phyloP scores from a whole-genome alignment of 768 basidiomycete species.

The Gyrodon lividus region DNA sequence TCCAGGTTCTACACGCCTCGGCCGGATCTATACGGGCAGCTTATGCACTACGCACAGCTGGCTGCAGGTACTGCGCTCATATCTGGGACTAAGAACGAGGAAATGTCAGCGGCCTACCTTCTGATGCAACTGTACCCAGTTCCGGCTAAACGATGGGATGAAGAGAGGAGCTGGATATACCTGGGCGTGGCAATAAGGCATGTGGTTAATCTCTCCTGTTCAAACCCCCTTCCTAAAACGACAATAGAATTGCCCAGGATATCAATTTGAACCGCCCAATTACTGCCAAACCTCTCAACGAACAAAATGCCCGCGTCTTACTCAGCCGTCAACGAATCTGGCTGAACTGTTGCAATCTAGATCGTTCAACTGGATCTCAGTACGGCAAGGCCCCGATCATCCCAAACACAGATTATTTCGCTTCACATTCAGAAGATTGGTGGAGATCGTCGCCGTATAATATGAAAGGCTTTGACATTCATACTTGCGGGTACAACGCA shows the following conservation, averaged over 20 bases:
- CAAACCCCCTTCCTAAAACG: constrained; percentile 2
- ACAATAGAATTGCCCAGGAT: constrained; percentile 76
- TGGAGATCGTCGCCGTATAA: constrained; percentile 69
- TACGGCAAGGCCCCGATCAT: constrained; percentile 88
- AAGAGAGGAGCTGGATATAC: constrained; percentile 88
- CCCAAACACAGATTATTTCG: constrained; percentile 72
- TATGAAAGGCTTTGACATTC: constrained; percentile 74
- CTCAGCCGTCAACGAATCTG: constrained; percentile 88
- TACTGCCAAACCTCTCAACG: constrained; percentile 71
- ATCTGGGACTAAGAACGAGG: constrained; percentile 76
- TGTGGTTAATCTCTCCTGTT: constrained; percentile 5
- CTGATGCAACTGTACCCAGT: constrained; percentile 74
- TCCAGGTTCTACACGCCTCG: constrained; percentile 77
- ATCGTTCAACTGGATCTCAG: constrained; percentile 84
- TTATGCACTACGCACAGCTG: constrained; percentile 74
- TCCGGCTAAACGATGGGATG: constrained; percentile 79
- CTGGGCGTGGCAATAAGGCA: constrained; percentile 87
- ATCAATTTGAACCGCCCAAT: constrained; percentile 82
- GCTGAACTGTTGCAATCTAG: constrained; percentile 89
- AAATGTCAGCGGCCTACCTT: constrained; percentile 83
- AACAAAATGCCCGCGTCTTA: constrained; percentile 80
- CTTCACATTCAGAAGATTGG: constrained; percentile 67
- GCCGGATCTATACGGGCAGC: constrained; percentile 63
- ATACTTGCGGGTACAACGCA: constrained; percentile 73
- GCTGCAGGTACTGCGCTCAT: constrained; percentile 78